Evolutionary conservation across 1,284 basidiomycete genomes (phyloP).

Genomic region (Cutaneotrichosporon sp.): DNA sequence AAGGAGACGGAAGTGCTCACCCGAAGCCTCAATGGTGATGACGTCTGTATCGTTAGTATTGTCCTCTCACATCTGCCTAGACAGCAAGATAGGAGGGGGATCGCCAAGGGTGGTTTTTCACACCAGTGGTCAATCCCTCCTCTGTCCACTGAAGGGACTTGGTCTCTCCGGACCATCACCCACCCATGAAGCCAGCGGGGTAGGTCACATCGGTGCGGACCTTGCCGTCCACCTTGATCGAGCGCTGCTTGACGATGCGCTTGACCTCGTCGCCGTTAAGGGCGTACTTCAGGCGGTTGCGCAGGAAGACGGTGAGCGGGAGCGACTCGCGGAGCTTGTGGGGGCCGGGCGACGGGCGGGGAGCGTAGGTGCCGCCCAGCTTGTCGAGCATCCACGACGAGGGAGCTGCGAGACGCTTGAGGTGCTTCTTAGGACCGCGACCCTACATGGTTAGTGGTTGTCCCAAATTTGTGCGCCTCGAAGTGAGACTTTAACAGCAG

Average conservation of each 20-base stretch:
- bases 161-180: constrained; percentile 34
- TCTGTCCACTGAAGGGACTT: constrained; percentile 2
- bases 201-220: constrained; percentile 97
- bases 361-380: constrained; percentile 94
- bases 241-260: constrained; percentile 88
- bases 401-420: constrained; percentile 95
- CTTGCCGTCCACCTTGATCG: constrained; percentile 98
- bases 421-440: constrained; percentile 98
- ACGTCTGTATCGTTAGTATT: constrained; percentile 61
- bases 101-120: too few relatives aligned
- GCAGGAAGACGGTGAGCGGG: constrained; percentile 88
- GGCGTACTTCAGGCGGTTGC: constrained; percentile 99
- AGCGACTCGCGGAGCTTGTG: constrained; percentile 99
- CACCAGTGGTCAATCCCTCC: too few relatives aligned
- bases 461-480: background rate
- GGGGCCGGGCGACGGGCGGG: constrained; percentile 93
- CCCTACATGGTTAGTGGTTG: constrained; percentile 54
- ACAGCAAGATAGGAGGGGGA: background rate
- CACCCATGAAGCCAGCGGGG: constrained; percentile 96
- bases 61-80: background rate
- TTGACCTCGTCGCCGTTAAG: constrained; percentile 94
- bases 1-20: constrained; percentile 98
- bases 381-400: constrained; percentile 99
- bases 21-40: constrained; percentile 94
- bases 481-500: background rate